phyloP scores from a whole-genome alignment of 2,329 filamentous ascomycete species.

The Rachicladosporium sp. region DNA sequence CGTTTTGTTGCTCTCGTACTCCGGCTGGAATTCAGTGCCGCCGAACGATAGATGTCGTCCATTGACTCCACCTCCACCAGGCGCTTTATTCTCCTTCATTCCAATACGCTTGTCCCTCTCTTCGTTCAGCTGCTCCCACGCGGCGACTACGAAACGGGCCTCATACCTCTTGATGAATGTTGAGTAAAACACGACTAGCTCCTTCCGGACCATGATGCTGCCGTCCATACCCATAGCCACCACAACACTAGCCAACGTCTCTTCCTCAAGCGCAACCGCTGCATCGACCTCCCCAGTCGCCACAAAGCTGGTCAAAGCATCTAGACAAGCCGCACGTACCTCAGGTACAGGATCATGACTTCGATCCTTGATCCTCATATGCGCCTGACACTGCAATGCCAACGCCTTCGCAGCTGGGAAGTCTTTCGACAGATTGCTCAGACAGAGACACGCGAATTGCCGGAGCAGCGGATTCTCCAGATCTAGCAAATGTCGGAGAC shows the following conservation, averaged over 20 bases:
- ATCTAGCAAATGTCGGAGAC: slow-evolving; percentile 70
- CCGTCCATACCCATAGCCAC: slow-evolving; percentile 89
- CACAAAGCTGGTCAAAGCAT: slow-evolving; percentile 86
- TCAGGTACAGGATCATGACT: slow-evolving; percentile 81
- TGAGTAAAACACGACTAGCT: slow-evolving; percentile 86
- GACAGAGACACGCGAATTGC: slow-evolving; percentile 91
- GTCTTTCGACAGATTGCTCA: slow-evolving; percentile 89
- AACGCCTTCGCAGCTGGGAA: slow-evolving; percentile 90
- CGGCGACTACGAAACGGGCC: slow-evolving; percentile 80
- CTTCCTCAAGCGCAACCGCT: slow-evolving; percentile 41
- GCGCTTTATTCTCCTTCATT: slow-evolving; percentile 10
- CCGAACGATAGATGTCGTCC: slow-evolving; percentile 36
- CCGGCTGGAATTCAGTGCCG: slow-evolving; percentile 31
- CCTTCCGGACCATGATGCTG: slow-evolving; percentile 85
- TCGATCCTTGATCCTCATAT: slow-evolving; percentile 65
- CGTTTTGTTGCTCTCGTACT: slow-evolving; percentile 34
- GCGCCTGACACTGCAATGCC: slow-evolving; percentile 80
- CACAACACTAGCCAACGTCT: slow-evolving; percentile 77
- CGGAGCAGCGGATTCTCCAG: slow-evolving; percentile 76
- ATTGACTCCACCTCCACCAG: slow-evolving; percentile 5
- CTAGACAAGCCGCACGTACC: slow-evolving; percentile 83
- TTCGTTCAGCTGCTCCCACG: slow-evolving; percentile 79
- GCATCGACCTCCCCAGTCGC: slow-evolving; percentile 49
- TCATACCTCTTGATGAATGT: slow-evolving; percentile 83
- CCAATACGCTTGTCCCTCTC: slow-evolving; percentile 36